Percentiles rank a stretch among this genome's conserved stretches.
Conservation (phyloP, 1,284 basidiomycete species). For the Boletus smithii region DNA sequence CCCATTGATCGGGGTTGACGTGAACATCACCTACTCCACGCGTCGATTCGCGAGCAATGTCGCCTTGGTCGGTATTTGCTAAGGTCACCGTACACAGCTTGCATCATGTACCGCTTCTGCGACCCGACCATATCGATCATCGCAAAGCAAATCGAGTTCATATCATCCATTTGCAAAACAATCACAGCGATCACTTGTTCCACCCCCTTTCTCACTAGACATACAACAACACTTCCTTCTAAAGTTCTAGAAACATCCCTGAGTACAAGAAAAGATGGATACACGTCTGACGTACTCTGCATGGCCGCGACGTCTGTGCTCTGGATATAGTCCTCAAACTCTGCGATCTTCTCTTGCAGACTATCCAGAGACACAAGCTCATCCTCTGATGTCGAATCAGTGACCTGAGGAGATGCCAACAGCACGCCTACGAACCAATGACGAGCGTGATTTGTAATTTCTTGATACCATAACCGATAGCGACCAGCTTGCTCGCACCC, state of each 20-base stretch:
- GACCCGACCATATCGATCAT: conserved; percentile 2
- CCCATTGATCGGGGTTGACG: conserved; percentile 22
- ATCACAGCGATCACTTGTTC: conserved; percentile 12
- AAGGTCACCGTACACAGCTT: conserved; percentile 25
- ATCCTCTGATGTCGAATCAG: conserved; percentile 60
- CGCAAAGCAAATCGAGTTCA: conserved; percentile 5
- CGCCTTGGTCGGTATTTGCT: conserved; percentile 14
- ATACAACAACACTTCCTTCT: conserved; percentile 12
- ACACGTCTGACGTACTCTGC: conserved; percentile 62
- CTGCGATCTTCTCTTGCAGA: conserved; percentile 85
- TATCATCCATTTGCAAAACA: conserved; percentile 8
- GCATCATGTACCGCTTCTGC: conserved; percentile 4
- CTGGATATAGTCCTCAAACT: conserved; percentile 95
- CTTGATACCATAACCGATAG: conserved; percentile 91
- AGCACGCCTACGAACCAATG: conserved; percentile 62
- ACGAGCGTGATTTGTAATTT: conserved; percentile 95
- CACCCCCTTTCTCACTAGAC: conserved; percentile 7
- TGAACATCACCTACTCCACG: conserved; percentile 8
- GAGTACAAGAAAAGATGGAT: neutral
- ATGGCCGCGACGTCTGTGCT: conserved; percentile 89
- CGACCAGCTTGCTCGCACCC: conserved; percentile 89
- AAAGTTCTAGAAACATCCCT: conserved; percentile 22
- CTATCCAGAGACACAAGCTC: conserved; percentile 95
- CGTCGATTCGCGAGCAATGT: conserved; percentile 11
- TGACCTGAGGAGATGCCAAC: neutral